Base-by-base conservation (phyloP, 805 yeast species). In the Komagataella populi region DNA sequence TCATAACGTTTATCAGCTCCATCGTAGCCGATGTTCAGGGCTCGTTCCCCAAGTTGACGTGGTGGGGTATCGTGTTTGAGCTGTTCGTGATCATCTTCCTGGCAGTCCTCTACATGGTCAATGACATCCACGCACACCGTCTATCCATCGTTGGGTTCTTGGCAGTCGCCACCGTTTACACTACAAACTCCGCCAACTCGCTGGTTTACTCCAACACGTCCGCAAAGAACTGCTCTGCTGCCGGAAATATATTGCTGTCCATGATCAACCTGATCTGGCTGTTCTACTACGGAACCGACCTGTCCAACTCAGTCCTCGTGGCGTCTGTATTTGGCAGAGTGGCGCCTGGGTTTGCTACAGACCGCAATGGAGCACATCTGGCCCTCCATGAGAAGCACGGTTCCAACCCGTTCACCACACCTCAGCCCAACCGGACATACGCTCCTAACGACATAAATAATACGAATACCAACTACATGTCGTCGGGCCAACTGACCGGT, bases 41-140 rank as follows among this genome's bases (percentile, higher is more conserved):
- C 18, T 56, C 66, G 5, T 87, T 84, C 62, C 96, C 97, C 1
- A 78, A 80, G 56, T 85, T 91, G 66, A 79, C 93, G 3, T 91
- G 99, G 99, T 93, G 99, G 99, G 96, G 95, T 1, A 65, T 93
- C 5, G 90, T 85, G 2, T 93, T 80, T 62, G 82, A 91, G 66
- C 70, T 89, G 18, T 55, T 87, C 30, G 57, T 87, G 46, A 73
- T 85, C 18, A 57, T 79, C 4, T 63, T 72, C 18, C 72, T 77
- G 54, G 73, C 74, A 46, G 58, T 72, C 52, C 70, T 80, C 55
- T 87, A 77, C 66, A 74, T 64, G 61, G 80, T 63, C 59, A 83
- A 84, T 65, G 67, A 80, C 47, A 71, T 87, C 54, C 88, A 85
- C 61, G 72, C 78, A 54, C 87, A 93, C 69, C 77, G 84, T 58